phyloP scores from a whole-genome alignment of 179 eudicot species.

The Monotropa hypopitys region DNA sequence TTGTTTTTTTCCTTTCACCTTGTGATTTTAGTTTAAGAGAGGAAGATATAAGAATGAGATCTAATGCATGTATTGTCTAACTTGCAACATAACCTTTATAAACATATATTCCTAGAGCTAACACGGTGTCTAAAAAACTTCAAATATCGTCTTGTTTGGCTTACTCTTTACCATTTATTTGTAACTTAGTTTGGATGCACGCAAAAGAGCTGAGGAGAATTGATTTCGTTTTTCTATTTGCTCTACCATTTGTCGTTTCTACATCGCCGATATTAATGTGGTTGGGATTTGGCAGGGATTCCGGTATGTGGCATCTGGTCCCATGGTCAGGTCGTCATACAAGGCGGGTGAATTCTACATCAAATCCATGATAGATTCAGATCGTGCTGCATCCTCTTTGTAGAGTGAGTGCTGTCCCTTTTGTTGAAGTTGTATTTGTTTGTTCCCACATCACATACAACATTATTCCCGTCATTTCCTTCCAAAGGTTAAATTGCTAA shows the following conservation, averaged over 20 bases:
- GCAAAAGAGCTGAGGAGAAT: neutral
- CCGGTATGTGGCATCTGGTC: constrained; percentile 94
- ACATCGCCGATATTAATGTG: neutral
- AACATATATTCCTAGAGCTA: neutral
- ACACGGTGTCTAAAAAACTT: neutral
- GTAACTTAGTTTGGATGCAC: neutral
- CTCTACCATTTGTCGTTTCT: neutral
- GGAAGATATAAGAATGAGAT: neutral
- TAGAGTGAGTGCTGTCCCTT: constrained; percentile 1
- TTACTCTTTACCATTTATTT: neutral
- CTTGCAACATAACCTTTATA: neutral
- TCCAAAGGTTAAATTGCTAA: too few relatives aligned
- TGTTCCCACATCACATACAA: too few relatives aligned
- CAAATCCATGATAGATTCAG: constrained; percentile 85
- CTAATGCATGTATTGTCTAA: neutral
- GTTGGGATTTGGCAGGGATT: constrained; percentile 51
- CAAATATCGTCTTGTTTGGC: neutral
- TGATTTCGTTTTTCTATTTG: neutral
- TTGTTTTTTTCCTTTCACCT: neutral
- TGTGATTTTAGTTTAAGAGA: neutral
- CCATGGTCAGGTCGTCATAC: constrained; percentile 92
- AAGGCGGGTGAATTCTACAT: constrained; percentile 92
- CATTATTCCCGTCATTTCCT: neutral
- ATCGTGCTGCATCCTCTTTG: constrained; percentile 54
- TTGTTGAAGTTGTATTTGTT: neutral